phyloP scores from a whole-genome alignment of 192 early-diverging fungal species.

The Chytriomyces confervae region DNA sequence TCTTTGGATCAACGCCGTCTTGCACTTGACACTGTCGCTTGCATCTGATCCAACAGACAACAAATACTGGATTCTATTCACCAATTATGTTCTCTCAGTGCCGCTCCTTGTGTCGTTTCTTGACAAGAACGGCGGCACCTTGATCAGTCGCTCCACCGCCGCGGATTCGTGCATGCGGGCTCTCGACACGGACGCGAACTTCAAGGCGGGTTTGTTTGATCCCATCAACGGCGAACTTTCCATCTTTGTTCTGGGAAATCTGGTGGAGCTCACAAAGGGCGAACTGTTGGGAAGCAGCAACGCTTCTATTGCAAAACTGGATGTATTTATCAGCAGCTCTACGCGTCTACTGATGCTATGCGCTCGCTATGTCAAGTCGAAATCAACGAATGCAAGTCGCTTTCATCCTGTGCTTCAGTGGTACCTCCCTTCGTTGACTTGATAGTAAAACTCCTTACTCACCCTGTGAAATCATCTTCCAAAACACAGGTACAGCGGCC shows the following conservation, averaged over 20 bases:
- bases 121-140: neutral
- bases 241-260: slow-evolving; percentile 16
- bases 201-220: neutral
- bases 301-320: neutral
- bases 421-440: neutral
- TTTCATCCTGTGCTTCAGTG: slow-evolving; percentile 40
- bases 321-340: slow-evolving; percentile 1
- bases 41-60: neutral
- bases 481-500: slow-evolving; percentile 26
- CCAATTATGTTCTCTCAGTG: slow-evolving; percentile 11
- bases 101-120: slow-evolving; percentile 10
- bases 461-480: neutral
- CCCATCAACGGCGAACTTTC: slow-evolving; percentile 21
- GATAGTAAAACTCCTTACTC: neutral
- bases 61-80: slow-evolving; percentile 2
- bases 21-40: neutral
- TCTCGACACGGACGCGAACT: neutral
- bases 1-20: slow-evolving; percentile 21
- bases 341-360: slow-evolving; percentile 10
- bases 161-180: neutral
- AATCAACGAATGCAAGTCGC: slow-evolving; percentile 15
- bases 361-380: slow-evolving; percentile 20
- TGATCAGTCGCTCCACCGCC: neutral
- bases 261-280: neutral
- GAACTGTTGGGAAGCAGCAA: neutral